Evolutionary conservation across 495 filamentous ascomycete genomes (phyloP).

Genomic region (Trichoderma gamsii): DNA sequence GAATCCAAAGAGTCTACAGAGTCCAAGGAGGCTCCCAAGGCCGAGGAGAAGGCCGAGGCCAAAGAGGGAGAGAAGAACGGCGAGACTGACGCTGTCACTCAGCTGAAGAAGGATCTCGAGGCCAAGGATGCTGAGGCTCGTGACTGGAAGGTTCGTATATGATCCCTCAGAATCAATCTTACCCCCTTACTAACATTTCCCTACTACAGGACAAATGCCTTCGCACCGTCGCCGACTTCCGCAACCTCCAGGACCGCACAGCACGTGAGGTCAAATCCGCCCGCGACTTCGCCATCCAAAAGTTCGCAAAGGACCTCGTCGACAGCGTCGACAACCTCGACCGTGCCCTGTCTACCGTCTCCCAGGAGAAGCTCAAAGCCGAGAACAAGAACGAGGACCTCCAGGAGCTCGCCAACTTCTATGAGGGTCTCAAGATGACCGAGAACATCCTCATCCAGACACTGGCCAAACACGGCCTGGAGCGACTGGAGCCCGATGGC

Average conservation of each 20-base stretch:
- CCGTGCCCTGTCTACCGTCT: conserved; percentile 75
- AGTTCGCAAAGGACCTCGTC: conserved; percentile 88
- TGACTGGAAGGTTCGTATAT: conserved; percentile 70
- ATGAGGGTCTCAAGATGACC: conserved; percentile 90
- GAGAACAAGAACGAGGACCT: conserved; percentile 48
- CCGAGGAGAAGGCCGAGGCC: conserved; percentile 28
- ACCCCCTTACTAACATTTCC: neutral
- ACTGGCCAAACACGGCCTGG: conserved; percentile 86
- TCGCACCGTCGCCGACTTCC: conserved; percentile 90
- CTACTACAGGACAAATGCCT: conserved; percentile 81
- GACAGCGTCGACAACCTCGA: conserved; percentile 96
- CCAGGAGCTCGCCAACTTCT: conserved; percentile 70
- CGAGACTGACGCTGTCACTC: conserved; percentile 28
- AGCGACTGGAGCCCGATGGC: conserved; percentile 73
- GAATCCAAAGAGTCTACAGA: conserved; percentile 34
- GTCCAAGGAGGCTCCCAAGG: conserved; percentile 18
- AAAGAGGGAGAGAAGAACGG: conserved; percentile 23
- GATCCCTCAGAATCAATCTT: conserved; percentile 15
- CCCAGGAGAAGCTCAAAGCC: conserved; percentile 58
- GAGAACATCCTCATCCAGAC: conserved; percentile 82
- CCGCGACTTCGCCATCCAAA: conserved; percentile 88
- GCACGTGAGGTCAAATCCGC: conserved; percentile 82
- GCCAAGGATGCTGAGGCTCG: conserved; percentile 74
- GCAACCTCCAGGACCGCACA: conserved; percentile 92
- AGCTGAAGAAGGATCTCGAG: conserved; percentile 64